Conservation (phyloP, 2,329 filamentous ascomycete species). For the Didymella pomorum region DNA sequence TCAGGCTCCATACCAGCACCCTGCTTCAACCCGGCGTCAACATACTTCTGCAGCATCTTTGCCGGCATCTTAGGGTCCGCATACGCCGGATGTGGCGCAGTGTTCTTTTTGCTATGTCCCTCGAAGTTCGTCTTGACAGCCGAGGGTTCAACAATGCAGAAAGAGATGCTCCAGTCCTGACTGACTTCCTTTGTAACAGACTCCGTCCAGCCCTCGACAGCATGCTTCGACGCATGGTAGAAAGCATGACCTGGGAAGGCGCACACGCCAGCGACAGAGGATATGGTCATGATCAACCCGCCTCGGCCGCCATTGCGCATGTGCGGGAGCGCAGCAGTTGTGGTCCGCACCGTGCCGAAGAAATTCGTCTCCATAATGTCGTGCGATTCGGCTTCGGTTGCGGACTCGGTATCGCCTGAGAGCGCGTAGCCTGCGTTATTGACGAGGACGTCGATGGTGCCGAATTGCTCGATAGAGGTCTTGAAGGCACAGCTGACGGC, state of each 20-base stretch:
- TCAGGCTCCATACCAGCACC: slow-evolving; percentile 39
- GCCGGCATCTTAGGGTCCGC: slow-evolving; percentile 27
- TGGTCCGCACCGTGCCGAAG: slow-evolving; percentile 54
- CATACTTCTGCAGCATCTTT: slow-evolving; percentile 43
- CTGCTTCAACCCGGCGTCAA: slow-evolving; percentile 46
- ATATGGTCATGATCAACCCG: slow-evolving; percentile 31
- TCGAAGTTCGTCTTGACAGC: slow-evolving; percentile 51
- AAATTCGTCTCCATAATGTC: slow-evolving; percentile 56
- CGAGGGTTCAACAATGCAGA: slow-evolving; percentile 56
- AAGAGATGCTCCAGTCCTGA: slow-evolving; percentile 44
- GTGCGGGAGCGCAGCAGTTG: slow-evolving; percentile 49
- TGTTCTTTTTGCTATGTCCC: slow-evolving; percentile 39
- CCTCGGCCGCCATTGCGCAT: slow-evolving; percentile 50
- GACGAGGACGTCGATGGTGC: slow-evolving; percentile 64
- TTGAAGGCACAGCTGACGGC: slow-evolving; percentile 51
- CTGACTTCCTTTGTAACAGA: slow-evolving; percentile 56
- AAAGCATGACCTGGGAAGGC: slow-evolving; percentile 35
- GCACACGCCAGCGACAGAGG: slow-evolving; percentile 30
- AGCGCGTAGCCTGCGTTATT: slow-evolving; percentile 56
- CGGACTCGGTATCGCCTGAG: slow-evolving; percentile 47
- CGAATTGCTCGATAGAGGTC: slow-evolving; percentile 72
- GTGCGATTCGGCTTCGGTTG: slow-evolving; percentile 45
- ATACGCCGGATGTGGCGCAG: slow-evolving; percentile 28
- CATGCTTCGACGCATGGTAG: slow-evolving; percentile 38
- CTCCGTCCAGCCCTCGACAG: slow-evolving; percentile 57